Percentiles rank a stretch among this genome's conserved stretches.
These are phyloP conservation scores for Debaryomycetaceae sp. DNA, from an alignment of 1,139 yeast genomes.

Conservation along the genomic window DNA sequence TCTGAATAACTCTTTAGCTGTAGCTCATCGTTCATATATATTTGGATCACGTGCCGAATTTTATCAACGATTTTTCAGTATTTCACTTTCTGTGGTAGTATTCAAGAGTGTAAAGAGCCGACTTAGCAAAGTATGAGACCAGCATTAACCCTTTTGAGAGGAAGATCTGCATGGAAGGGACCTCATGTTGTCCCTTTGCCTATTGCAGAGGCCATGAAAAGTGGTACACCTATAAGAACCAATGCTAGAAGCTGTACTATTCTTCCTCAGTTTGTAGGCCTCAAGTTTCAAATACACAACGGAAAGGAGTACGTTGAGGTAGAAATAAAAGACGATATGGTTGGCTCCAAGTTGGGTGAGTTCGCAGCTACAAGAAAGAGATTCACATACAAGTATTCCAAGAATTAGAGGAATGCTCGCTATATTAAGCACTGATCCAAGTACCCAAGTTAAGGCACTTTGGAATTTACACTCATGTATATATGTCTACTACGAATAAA, in stretches of 20 bases:
- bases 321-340: conserved; percentile 91
- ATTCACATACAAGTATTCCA: conserved; percentile 75
- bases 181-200: conserved; percentile 95
- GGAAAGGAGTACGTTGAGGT: conserved; percentile 92
- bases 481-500: not conserved
- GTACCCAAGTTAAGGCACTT: not conserved
- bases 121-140: conserved; percentile 50
- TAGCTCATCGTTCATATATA: conserved; percentile 5
- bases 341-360: conserved; percentile 94
- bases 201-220: conserved; percentile 74
- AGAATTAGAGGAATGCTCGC: conserved; percentile 33
- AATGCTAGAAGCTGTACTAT: conserved; percentile 94
- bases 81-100: not conserved
- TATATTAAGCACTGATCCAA: not conserved
- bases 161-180: conserved; percentile 87
- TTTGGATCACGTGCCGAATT: not conserved
- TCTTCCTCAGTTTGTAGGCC: conserved; percentile 91
- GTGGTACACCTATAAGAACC: conserved; percentile 85
- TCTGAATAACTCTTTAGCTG: not conserved
- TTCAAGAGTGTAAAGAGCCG: not conserved
- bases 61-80: not conserved
- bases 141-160: conserved; percentile 44
- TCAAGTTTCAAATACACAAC: conserved; percentile 90
- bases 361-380: conserved; percentile 91
- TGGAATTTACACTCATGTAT: not conserved